These are phyloP conservation scores for Fomitopsis pulvina DNA, from an alignment of 768 basidiomycete species.

Conservation along the genomic window DNA sequence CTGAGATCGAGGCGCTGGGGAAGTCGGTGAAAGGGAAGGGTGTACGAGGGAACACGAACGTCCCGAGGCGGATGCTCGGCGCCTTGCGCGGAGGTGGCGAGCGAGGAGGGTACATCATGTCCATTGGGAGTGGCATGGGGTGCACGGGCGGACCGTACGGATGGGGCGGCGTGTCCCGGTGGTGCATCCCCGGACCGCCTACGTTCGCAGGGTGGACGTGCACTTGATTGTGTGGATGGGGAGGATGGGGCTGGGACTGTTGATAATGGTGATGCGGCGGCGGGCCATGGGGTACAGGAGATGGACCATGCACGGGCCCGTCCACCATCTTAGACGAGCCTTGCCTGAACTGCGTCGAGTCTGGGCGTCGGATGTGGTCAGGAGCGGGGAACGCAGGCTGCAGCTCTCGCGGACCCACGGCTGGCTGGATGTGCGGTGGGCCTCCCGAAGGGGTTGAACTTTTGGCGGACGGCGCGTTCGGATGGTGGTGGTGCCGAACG, in stretches of 20 bases:
- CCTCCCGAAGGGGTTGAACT: constrained; percentile 12
- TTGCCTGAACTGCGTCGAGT: constrained; percentile 6
- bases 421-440: constrained; percentile 9
- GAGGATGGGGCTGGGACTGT: constrained; percentile 18
- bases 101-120: constrained; percentile 7
- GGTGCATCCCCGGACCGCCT: constrained; percentile 1
- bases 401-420: not conserved
- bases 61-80: constrained; percentile 38
- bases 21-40: constrained; percentile 47
- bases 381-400: not conserved
- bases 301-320: constrained; percentile 4
- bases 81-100: constrained; percentile 13
- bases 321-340: constrained; percentile 12
- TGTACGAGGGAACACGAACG: constrained; percentile 48
- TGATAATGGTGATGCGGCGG: constrained; percentile 19
- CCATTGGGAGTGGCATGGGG: not conserved
- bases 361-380: constrained; percentile 16
- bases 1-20: constrained; percentile 8
- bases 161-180: constrained; percentile 9
- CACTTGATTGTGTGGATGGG: constrained; percentile 5
- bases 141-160: constrained; percentile 3
- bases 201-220: not conserved
- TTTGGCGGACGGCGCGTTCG: constrained; percentile 1
- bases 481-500: not conserved
- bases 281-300: constrained; percentile 3